Evolutionary conservation across 169 alveolate genomes (phyloP), one percentile per base, ranked within the genome.

Genomic region (Plasmodium berghei): DNA sequence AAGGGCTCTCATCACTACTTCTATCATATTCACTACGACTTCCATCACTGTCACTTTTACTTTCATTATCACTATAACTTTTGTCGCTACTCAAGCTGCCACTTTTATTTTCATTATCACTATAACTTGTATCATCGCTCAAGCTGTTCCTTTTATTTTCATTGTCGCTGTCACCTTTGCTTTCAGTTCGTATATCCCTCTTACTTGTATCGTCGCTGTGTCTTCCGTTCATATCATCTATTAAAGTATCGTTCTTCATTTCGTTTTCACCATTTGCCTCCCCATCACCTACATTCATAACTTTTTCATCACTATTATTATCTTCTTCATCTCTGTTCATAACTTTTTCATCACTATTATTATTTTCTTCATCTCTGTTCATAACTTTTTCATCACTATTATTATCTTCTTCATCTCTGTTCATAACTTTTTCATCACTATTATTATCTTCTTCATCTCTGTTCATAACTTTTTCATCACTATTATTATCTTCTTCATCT

Each of bases 1-100:
- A 20, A 5, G 48, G 63, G 9, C 24, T 56, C 1, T 70, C 77
- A 24, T 55, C 77, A 22, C 48, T 34, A 61, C 77, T 70, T n/a
- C 54, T 40, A 16, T 18, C 3, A 14, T 12, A 14, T 14, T 52
- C 20, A 16, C 20, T 12, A 52, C 59, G 24, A 14, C 59, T 16
- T 16, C 9, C 59, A 52, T 52, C 59, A 14, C 59, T 16, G 24
- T 16, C 8, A 52, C 20, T 16, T 52, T 52, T 16, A 52, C 59
- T 52, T 16, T 16, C 59, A 52, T 14, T 14, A 52, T 52, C 59
- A 16, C 59, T 52, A 14, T 14, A 14, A 49, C 59, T 49, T n/a
- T 6, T 49, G 18, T n/a, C 6, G 14, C 12, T 12, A n/a, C 22
- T 49, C 59, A 10, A 10, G 16, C 59, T 49, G 59, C 1, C 18